Conservation (phyloP, 345 rosid genomes). For the Conringia planisiliqua region DNA sequence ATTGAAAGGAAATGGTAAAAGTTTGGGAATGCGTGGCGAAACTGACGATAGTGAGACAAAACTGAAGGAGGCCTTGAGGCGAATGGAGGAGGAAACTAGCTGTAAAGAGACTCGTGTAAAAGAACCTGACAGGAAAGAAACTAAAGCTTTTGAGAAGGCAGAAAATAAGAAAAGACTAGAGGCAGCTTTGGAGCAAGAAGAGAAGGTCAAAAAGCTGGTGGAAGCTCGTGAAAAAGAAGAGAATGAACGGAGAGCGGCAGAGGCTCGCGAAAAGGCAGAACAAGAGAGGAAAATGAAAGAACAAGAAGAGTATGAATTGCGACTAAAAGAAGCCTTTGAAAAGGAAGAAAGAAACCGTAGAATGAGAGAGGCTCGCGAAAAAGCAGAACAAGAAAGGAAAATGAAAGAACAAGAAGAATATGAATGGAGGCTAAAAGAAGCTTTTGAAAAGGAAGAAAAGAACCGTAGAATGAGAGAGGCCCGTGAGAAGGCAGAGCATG, state of each 20-base stretch:
- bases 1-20: constrained; percentile 23
- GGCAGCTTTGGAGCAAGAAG: constrained; percentile 37
- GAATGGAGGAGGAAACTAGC: constrained; percentile 34
- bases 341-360: constrained; percentile 44
- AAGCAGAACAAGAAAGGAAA: constrained; percentile 32
- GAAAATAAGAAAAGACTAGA: constrained; percentile 33
- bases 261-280: constrained; percentile 34
- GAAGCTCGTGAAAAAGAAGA: constrained; percentile 35
- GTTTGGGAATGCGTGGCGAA: neutral
- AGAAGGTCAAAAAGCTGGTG: constrained; percentile 22
- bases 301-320: constrained; percentile 36
- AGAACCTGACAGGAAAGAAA: constrained; percentile 32
- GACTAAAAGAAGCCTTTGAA: constrained; percentile 35
- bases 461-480: constrained; percentile 46
- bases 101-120: constrained; percentile 24
- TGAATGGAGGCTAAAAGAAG: constrained; percentile 37
- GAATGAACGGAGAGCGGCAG: constrained; percentile 34
- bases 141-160: constrained; percentile 32
- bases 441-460: constrained; percentile 36
- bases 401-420: constrained; percentile 32
- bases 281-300: constrained; percentile 38
- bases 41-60: neutral
- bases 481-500: constrained; percentile 35
- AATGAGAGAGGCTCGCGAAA: constrained; percentile 37
- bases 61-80: constrained; percentile 32